Evolutionary conservation across 192 early-diverging fungal species (phyloP), one percentile per base, ranked within the genome.

Genomic region (Irineochytrium annulatum): DNA sequence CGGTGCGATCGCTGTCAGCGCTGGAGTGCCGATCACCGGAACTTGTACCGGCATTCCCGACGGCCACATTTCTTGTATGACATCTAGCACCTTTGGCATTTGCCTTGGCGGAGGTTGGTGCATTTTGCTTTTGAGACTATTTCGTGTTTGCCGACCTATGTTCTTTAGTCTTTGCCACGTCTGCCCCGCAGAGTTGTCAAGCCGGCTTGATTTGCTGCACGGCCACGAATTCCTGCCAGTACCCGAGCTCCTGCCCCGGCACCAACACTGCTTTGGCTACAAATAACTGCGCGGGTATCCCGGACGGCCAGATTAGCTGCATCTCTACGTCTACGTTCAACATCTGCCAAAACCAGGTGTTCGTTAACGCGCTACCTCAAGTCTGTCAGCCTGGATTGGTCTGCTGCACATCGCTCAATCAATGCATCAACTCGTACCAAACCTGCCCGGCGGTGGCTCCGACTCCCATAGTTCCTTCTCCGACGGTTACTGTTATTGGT

Each of bases 41-140:
- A 35, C 3, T 8, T 49, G 46, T 24, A 24, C 24, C 46, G 22
- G 22, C 24, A 24, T 49, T 24, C 11, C 6, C 13, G 46, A 49
- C 26, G 46, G 46, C 11, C 13, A 49, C 46, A 49, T 49, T 22
- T 8, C 46, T 8, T 49, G 46, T 24, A 22, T 49, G 46, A 22
- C 46, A 6, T 22, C 13, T 14, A 49, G 17, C 5, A 49, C 46
- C 5, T 49, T 49, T 24, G 26, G 26, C 46, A 49, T 24, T 49
- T 49, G 46, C 46, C 46, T 22, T 14, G 28, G 28, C 26, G 61
- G 61, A 39, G 46, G 26, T 8, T 4, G 27, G 26, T 17, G 62
- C 45, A 41, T 13, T 13, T 41, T 41, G 8, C n/a, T 41, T 41
- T 41, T 8, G 46, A 8, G 8, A 20, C 46, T 20, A 24, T 41